These are phyloP conservation scores for Russula griseocarnosa DNA, from an alignment of 768 basidiomycete species.

Conservation along the genomic window DNA sequence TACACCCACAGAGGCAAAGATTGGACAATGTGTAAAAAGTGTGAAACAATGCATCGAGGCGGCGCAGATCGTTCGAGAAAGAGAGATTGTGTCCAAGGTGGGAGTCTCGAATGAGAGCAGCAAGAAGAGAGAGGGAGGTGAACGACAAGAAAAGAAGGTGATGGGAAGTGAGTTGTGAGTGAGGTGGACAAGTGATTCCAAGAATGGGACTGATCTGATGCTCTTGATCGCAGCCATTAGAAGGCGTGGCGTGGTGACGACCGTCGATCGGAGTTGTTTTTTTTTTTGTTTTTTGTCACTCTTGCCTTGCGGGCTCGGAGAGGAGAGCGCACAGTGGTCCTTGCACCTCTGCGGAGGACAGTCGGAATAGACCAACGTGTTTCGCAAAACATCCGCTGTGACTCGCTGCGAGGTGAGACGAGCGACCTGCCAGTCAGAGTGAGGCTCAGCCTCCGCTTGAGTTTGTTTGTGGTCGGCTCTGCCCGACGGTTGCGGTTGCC, in stretches of 20 bases:
- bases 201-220: constrained; percentile 3
- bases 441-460: not conserved
- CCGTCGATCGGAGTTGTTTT: constrained; percentile 20
- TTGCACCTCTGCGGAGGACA: not conserved
- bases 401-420: not conserved
- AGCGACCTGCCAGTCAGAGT: not conserved
- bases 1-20: not conserved
- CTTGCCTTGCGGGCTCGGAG: not conserved
- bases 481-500: constrained; percentile 18
- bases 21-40: not conserved
- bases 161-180: not conserved
- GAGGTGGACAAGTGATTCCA: constrained; percentile 3
- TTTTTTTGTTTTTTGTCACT: not conserved
- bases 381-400: not conserved
- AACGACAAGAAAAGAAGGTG: not conserved
- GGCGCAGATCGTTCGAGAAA: not conserved
- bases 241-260: constrained; percentile 18
- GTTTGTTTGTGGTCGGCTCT: constrained; percentile 7
- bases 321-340: not conserved
- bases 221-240: constrained; percentile 5
- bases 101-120: not conserved
- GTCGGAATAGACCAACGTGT: not conserved
- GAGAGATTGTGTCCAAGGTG: not conserved
- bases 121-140: not conserved
- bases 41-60: not conserved